Conservation (phyloP, 768 basidiomycete genomes). For the Lactarius evosmus region DNA sequence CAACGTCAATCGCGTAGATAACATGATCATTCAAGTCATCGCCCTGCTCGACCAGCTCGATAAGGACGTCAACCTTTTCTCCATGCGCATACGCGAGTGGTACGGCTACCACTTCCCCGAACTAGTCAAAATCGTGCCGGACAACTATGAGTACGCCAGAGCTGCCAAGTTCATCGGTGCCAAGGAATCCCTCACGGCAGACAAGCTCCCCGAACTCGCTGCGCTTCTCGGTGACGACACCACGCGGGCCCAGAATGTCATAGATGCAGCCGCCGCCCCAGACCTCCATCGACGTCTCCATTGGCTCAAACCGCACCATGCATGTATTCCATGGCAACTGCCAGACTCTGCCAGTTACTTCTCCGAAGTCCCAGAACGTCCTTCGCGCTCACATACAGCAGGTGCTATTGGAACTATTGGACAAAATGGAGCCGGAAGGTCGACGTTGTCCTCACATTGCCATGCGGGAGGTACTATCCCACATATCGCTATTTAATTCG, state of each 20-base stretch:
- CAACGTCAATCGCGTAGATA: constrained; percentile 93
- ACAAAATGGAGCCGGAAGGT: too few species aligned
- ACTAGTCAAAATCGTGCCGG: constrained; percentile 87
- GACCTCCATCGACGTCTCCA: constrained; percentile 89
- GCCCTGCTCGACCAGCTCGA: constrained; percentile 97
- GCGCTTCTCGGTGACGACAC: constrained; percentile 79
- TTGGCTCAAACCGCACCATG: constrained; percentile 92
- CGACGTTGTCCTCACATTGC: too few species aligned
- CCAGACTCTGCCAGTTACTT: constrained; percentile 11
- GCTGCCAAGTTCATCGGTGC: constrained; percentile 84
- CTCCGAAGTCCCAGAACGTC: too few species aligned
- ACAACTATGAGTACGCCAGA: constrained; percentile 92
- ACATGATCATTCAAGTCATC: constrained; percentile 99
- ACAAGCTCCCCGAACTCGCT: constrained; percentile 75
- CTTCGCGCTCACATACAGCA: too few species aligned
- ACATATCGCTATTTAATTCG: too few species aligned
- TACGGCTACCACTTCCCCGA: constrained; percentile 99
- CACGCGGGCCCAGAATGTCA: constrained; percentile 85
- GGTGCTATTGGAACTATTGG: too few species aligned
- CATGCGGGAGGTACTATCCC: too few species aligned
- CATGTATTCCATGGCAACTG: constrained; percentile 36
- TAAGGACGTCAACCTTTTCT: constrained; percentile 98
- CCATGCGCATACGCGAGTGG: constrained; percentile 98
- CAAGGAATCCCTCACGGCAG: constrained; percentile 76
- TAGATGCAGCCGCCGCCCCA: constrained; percentile 89